Percentiles rank a stretch among this genome's conserved stretches.
These are phyloP conservation scores for Ascochyta viciae-villosae DNA, from an alignment of 2,329 filamentous ascomycete genomes.

Conservation along the genomic window DNA sequence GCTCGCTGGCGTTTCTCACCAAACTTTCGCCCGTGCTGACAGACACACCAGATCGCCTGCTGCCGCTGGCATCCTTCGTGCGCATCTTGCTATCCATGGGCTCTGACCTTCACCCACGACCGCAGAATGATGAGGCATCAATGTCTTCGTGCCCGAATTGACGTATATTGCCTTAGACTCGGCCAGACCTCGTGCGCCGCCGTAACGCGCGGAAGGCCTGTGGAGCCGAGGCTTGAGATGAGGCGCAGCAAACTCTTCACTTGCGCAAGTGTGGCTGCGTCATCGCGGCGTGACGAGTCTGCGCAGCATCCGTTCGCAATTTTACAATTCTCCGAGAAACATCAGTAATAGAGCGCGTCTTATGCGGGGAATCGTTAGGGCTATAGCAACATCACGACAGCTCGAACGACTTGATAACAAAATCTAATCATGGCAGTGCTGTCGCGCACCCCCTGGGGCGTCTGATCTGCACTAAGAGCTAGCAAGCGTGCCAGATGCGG, in stretches of 20 bases:
- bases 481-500: conserved; percentile 34
- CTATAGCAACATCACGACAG: conserved; percentile 6
- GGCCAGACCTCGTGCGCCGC: conserved; percentile 7
- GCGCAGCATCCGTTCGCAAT: conserved; percentile 6
- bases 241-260: conserved; percentile 25
- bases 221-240: conserved; percentile 17
- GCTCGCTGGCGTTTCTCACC: neutral
- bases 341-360: conserved; percentile 9
- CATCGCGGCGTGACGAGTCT: conserved; percentile 14
- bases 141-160: neutral
- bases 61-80: conserved; percentile 1
- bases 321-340: neutral
- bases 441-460: conserved; percentile 34
- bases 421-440: conserved; percentile 23
- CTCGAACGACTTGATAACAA: conserved; percentile 7
- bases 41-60: neutral
- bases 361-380: conserved; percentile 27
- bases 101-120: neutral
- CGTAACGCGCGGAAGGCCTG: conserved; percentile 6
- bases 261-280: conserved; percentile 25
- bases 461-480: conserved; percentile 28
- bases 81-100: neutral
- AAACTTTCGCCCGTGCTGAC: conserved; percentile 1
- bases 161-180: neutral
- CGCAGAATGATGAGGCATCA: neutral